Conservation (phyloP, 106 monocot genomes). For the Apostasia ramifera region DNA sequence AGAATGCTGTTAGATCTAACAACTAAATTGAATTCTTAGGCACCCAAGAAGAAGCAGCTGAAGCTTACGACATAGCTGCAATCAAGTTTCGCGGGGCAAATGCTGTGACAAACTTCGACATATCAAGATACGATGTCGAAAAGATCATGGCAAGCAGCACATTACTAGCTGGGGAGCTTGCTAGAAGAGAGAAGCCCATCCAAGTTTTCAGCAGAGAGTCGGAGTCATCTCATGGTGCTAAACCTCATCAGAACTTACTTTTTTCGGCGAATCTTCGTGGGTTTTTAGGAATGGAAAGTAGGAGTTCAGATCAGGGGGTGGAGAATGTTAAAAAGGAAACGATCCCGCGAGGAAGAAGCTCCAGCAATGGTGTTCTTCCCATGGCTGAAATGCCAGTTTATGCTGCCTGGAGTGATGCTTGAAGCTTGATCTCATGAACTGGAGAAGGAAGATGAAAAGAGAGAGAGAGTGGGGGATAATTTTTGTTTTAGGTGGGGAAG, state of each 20-base stretch:
- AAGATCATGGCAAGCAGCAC: constrained; percentile 66
- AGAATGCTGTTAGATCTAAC: no score
- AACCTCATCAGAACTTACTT: constrained; percentile 22
- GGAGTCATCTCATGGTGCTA: neutral
- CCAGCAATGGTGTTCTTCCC: constrained; percentile 25
- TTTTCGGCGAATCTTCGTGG: constrained; percentile 10
- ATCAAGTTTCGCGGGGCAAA: constrained; percentile 86
- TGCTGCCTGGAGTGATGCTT: constrained; percentile 64
- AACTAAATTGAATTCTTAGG: no score
- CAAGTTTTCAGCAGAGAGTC: constrained; percentile 7
- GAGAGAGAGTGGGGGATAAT: neutral
- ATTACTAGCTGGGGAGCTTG: constrained; percentile 64
- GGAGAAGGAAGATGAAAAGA: neutral
- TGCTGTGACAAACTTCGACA: constrained; percentile 92
- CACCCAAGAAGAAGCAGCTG: no score
- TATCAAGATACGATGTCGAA: constrained; percentile 79
- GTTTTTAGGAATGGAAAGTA: constrained; percentile 35
- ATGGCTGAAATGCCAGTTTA: constrained; percentile 63
- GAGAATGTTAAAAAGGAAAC: constrained; percentile 22
- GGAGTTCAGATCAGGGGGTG: constrained; percentile 38
- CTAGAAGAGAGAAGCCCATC: constrained; percentile 39
- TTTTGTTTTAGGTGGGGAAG: neutral
- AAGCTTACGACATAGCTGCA: constrained; percentile 52
- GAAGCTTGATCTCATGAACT: neutral
- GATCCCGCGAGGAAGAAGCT: constrained; percentile 6